phyloP scores from a whole-genome alignment of 2,329 filamentous ascomycete species.

The Knufia petricola region DNA sequence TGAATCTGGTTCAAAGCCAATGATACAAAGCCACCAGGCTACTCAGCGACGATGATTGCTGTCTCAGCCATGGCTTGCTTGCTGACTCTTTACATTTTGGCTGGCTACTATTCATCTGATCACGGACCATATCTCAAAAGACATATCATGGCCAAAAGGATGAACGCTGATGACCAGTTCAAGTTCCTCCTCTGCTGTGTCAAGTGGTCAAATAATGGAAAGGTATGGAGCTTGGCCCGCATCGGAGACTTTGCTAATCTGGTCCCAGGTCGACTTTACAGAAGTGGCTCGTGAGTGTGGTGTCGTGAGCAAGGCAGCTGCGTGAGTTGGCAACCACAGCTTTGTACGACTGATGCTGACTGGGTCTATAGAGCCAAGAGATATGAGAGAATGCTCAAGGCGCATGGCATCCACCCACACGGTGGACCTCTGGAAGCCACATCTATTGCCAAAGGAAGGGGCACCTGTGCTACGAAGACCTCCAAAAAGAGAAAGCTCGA shows the following conservation, averaged over 20 bases:
- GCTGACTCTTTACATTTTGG: not conserved
- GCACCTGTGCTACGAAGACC: not conserved
- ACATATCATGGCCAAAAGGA: constrained; percentile 36
- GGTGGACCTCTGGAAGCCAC: constrained; percentile 6
- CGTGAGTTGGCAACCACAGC: constrained; percentile 44
- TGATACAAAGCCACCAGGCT: too few species aligned
- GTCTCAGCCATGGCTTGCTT: not conserved
- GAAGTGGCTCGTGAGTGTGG: constrained; percentile 54
- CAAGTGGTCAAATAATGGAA: constrained; percentile 49
- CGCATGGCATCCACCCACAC: constrained; percentile 39
- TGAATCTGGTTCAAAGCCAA: too few species aligned
- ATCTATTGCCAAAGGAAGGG: not conserved
- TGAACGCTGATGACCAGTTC: constrained; percentile 49
- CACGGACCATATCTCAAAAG: too few species aligned
- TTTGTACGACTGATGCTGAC: constrained; percentile 10
- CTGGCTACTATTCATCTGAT: not conserved
- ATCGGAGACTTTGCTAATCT: constrained; percentile 1
- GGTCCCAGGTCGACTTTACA: constrained; percentile 51
- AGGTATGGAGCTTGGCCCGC: constrained; percentile 36
- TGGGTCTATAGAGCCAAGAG: constrained; percentile 48
- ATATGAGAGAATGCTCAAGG: constrained; percentile 57
- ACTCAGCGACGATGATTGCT: too few species aligned
- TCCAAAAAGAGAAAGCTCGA: not conserved
- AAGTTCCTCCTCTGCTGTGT: constrained; percentile 60
- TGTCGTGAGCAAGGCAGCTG: constrained; percentile 57